A percentile compares a stretch with the other conserved stretches of the same genome.
Conservation (phyloP, 176 grass and related monocot genomes). For the Rhynchospora breviuscula region DNA sequence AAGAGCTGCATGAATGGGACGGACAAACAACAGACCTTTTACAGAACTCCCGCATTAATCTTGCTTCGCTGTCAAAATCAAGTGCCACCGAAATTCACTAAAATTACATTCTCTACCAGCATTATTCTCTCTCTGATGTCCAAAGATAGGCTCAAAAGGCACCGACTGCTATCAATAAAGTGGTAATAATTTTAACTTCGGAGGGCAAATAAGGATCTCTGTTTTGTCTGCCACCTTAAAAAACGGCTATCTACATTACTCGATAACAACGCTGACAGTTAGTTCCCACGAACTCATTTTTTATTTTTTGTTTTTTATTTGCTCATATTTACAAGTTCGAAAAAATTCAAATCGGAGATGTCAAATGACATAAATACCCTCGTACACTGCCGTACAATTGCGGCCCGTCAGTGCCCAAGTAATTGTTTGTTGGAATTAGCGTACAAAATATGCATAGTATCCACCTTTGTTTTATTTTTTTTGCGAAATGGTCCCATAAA, state of each 20-base stretch:
- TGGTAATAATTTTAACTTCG: background rate
- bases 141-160: background rate
- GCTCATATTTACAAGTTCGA: background rate
- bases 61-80: background rate
- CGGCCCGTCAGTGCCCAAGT: background rate
- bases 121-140: background rate
- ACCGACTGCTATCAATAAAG: slow-evolving; percentile 3
- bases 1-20: background rate
- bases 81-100: background rate
- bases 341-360: background rate
- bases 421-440: too few species aligned
- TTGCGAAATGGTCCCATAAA: too few species aligned
- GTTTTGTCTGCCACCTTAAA: background rate
- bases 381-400: background rate
- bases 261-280: slow-evolving; percentile 5
- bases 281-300: background rate
- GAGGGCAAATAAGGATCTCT: background rate
- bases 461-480: too few species aligned
- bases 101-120: background rate
- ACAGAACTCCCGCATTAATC: background rate
- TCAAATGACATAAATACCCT: background rate
- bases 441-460: too few species aligned
- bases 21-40: background rate
- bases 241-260: slow-evolving; percentile 16
- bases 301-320: background rate